Evolutionary conservation across 148 eudicot genomes (phyloP).

Genomic region (Chenopodium album): DNA sequence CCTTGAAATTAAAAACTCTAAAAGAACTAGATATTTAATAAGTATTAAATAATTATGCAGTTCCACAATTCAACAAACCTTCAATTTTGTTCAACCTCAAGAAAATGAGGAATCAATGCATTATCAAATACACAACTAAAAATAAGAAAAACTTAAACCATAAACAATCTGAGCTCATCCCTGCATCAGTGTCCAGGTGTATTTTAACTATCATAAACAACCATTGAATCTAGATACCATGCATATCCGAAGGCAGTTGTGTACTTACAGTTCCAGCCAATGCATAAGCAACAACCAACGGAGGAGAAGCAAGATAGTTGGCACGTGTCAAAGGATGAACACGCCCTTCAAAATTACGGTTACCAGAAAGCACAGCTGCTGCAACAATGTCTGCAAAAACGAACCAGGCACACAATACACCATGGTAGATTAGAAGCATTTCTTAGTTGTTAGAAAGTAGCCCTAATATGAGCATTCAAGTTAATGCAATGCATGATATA

Average conservation of each 20-base stretch:
- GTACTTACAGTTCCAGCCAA: conserved; percentile 92
- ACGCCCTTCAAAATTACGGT: conserved; percentile 98
- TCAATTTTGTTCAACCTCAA: neutral
- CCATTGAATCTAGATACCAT: neutral
- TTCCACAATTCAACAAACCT: neutral
- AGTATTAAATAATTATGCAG: neutral
- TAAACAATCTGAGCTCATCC: neutral
- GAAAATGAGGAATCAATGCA: neutral
- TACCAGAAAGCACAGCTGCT: conserved; percentile 97
- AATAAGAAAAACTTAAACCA: neutral
- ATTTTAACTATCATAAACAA: neutral
- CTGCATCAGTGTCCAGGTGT: neutral
- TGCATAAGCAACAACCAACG: conserved; percentile 95
- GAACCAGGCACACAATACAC: conserved; percentile 6
- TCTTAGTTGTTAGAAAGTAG: neutral
- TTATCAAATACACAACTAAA: neutral
- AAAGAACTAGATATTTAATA: neutral
- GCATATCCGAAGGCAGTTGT: neutral
- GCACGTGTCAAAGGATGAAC: conserved; percentile 96
- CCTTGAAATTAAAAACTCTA: neutral
- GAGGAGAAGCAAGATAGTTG: conserved; percentile 97
- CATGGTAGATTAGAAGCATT: neutral
- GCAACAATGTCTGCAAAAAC: conserved; percentile 69
- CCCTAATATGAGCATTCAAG: neutral
- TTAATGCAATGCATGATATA: neutral